Evolutionary conservation across 169 alveolate species (phyloP), one percentile per base, ranked within the genome.

Genomic region (Eimeria sp.): DNA sequence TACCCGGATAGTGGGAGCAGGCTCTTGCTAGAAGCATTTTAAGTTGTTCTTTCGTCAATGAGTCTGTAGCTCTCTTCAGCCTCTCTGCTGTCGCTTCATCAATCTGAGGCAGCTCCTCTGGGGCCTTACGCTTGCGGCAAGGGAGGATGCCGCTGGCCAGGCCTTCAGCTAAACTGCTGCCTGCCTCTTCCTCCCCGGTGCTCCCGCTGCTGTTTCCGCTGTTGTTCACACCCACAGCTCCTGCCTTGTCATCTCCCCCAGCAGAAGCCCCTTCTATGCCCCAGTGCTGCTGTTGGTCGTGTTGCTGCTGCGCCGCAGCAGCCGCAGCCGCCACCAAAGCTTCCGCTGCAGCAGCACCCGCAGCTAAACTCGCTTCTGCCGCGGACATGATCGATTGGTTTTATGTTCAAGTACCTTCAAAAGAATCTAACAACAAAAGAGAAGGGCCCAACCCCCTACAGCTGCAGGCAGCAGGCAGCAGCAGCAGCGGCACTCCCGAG

Each of bases 1-100:
- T 89, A 89, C 95, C 95, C 20, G 95, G 95, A 43, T 89, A 89
- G 54, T 89, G 95, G 10, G 82, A 62, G 95, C 95, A 89, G 30
- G 95, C 95, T 37, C 82, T 46, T 6, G 95, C 95, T 6, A 89
- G 89, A 11, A 89, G 95, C 78, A 89, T 68, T 72, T 72, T 68
- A 1, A 89, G 78, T 23, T 89, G 95, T 54, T 89, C 95, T 30
- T 74, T 89, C 3, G 95, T 89, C 20, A 89, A 56, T 4, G 85
- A 62, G 27, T 89, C 95, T 1, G 82, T 68, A 0, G 74, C 77
- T 30, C 88, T 89, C 82, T 72, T 89, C 25, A 89, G 66, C 13
- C 95, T 6, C 49, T 89, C 95, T 18, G 82, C 82, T 33, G 95
- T 89, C 46, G 60, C 95, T 60, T 62, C 95, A 20, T 89, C 95